phyloP scores from a whole-genome alignment of 495 filamentous ascomycete genomes.

The Parmelia sp. region DNA sequence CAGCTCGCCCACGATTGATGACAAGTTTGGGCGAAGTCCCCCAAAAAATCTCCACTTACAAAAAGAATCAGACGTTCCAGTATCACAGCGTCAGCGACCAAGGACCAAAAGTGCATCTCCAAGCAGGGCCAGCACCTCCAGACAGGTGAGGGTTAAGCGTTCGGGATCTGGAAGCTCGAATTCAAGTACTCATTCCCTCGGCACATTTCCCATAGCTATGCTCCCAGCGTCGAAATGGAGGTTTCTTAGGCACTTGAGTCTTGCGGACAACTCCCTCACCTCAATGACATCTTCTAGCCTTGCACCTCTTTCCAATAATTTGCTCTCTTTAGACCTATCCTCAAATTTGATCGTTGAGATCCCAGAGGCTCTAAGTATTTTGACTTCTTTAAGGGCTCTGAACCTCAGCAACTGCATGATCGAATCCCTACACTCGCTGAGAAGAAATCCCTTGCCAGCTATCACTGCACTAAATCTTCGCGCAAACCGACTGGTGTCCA shows the following conservation, averaged over 20 bases:
- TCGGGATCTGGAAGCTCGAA: slow-evolving; percentile 90
- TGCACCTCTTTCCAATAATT: slow-evolving; percentile 71
- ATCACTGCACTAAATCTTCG: slow-evolving; percentile 91
- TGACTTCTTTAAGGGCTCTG: slow-evolving; percentile 76
- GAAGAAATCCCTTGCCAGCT: slow-evolving; percentile 79
- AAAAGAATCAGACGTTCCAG: slow-evolving; percentile 43
- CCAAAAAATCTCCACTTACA: slow-evolving; percentile 44
- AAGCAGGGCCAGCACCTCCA: slow-evolving; percentile 62
- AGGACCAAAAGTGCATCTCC: slow-evolving; percentile 72
- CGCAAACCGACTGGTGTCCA: slow-evolving; percentile 77
- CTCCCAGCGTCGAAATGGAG: slow-evolving; percentile 87
- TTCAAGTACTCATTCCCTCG: slow-evolving; percentile 68
- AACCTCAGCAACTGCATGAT: slow-evolving; percentile 98
- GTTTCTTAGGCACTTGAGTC: slow-evolving; percentile 81
- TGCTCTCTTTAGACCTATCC: slow-evolving; percentile 87
- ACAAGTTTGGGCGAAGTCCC: slow-evolving; percentile 40
- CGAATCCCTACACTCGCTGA: slow-evolving; percentile 82
- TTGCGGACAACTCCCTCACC: slow-evolving; percentile 86
- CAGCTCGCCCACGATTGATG: slow-evolving; percentile 55
- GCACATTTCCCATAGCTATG: slow-evolving; percentile 53
- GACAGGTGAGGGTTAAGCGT: slow-evolving; percentile 74
- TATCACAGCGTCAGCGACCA: slow-evolving; percentile 39
- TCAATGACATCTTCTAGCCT: slow-evolving; percentile 67
- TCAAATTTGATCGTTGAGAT: slow-evolving; percentile 86
- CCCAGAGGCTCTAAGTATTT: slow-evolving; percentile 75